These are phyloP conservation scores for Kalanchoe fedtschenkoi DNA, from an alignment of 164 flowering plant genomes.

Conservation along the genomic window DNA sequence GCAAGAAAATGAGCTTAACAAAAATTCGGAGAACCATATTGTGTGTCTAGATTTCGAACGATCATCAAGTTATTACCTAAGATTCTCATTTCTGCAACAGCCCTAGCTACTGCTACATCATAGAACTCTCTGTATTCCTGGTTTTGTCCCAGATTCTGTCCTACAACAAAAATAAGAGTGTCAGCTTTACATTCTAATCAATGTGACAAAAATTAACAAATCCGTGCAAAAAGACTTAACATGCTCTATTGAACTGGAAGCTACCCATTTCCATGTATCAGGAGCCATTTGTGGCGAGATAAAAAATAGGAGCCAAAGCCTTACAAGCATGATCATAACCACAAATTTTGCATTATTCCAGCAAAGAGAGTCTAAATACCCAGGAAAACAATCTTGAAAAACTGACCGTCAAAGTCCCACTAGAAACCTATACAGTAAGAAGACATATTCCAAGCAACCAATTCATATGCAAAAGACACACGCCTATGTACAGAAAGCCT, in stretches of 20 bases:
- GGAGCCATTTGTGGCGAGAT: neutral
- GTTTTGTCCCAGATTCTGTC: conserved; percentile 67
- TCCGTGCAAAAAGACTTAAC: neutral
- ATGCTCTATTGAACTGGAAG: neutral
- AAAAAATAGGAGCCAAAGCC: neutral
- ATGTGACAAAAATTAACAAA: neutral
- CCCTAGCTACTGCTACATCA: conserved; percentile 94
- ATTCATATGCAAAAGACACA: neutral
- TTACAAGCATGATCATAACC: neutral
- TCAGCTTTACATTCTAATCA: neutral
- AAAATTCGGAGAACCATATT: neutral
- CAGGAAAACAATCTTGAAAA: neutral
- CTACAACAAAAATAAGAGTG: conserved; percentile 24
- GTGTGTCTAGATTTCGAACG: neutral
- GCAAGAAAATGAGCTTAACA: conserved; percentile 14
- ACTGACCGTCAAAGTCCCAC: neutral
- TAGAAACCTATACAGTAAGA: too few species aligned
- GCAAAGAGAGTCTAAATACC: neutral
- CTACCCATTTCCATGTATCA: neutral
- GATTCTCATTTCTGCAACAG: conserved; percentile 92
- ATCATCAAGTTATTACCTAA: conserved; percentile 38
- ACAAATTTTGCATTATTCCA: too few species aligned
- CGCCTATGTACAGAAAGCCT: neutral
- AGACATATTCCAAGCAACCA: neutral
- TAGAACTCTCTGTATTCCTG: conserved; percentile 56